Percentiles rank a stretch among this genome's conserved stretches.
These are phyloP conservation scores for Globisporangium cystogenes DNA, from an alignment of 352 stramenopile genomes.

Conservation along the genomic window DNA sequence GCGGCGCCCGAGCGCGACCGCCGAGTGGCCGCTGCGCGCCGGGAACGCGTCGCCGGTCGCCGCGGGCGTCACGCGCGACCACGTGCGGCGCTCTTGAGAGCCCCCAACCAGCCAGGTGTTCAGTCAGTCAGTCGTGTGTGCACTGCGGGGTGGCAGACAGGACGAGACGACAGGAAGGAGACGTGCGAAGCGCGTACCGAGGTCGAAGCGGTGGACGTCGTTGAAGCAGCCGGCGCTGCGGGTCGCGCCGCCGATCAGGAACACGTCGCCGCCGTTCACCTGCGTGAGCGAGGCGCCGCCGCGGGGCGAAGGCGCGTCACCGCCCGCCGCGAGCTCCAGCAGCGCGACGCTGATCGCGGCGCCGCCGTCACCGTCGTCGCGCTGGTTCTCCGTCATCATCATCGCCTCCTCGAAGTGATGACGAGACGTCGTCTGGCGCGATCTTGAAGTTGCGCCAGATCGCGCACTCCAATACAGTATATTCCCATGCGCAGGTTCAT, in stretches of 20 bases:
- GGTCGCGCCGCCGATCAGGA: conserved; percentile 59
- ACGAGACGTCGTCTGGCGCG: too few relatives aligned
- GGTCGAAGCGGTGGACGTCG: conserved; percentile 49
- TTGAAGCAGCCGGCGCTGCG: conserved; percentile 44
- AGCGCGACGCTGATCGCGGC: not conserved
- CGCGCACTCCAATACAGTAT: not conserved
- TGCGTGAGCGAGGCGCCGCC: conserved; percentile 54
- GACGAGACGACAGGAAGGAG: not conserved
- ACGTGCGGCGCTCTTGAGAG: conserved; percentile 18
- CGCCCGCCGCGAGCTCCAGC: conserved; percentile 6
- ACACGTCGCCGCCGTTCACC: conserved; percentile 25
- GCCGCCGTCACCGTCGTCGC: not conserved
- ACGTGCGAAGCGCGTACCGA: conserved; percentile 13
- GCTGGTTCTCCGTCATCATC: too few relatives aligned
- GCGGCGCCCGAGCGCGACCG: conserved; percentile 29
- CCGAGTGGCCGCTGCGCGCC: conserved; percentile 60
- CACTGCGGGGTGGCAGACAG: too few relatives aligned
- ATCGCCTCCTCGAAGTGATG: too few relatives aligned
- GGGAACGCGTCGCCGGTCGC: conserved; percentile 15
- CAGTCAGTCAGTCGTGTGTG: too few relatives aligned
- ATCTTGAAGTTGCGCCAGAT: too few relatives aligned
- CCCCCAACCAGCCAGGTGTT: too few relatives aligned
- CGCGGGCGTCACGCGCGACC: conserved; percentile 16
- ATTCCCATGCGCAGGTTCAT: not conserved
- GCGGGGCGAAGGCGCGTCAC: conserved; percentile 18